A percentile compares a stretch with the other conserved stretches of the same genome.
Evolutionary conservation across 108 stramenopile species (phyloP).

Genomic region (Cylindrotheca closterium): DNA sequence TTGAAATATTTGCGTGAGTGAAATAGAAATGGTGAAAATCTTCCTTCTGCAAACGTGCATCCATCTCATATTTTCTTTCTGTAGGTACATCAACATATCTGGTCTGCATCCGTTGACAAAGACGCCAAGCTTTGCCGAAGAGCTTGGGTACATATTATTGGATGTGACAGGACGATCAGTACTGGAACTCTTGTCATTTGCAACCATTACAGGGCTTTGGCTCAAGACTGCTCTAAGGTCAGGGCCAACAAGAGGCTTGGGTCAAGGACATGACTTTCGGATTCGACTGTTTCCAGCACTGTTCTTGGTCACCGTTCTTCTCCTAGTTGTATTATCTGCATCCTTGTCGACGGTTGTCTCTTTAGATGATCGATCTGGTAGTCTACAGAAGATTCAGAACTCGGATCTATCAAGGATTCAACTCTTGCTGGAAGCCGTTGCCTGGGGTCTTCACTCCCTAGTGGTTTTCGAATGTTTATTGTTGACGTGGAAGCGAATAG

Average conservation of each 20-base stretch:
- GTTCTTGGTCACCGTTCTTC: conserved; percentile 13
- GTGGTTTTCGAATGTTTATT: conserved; percentile 16
- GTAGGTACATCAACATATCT: conserved; percentile 16
- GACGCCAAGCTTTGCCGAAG: conserved; percentile 22
- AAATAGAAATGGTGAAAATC: neutral
- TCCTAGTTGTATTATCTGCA: conserved; percentile 17
- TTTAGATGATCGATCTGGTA: neutral
- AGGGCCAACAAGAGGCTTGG: conserved; percentile 10
- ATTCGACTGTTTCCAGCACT: conserved; percentile 10
- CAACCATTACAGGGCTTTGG: conserved; percentile 28
- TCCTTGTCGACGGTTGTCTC: conserved; percentile 13
- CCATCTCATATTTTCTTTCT: too few relatives aligned
- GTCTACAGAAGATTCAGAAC: conserved; percentile 4
- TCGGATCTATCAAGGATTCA: conserved; percentile 7
- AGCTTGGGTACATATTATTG: conserved; percentile 28
- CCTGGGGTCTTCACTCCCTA: conserved; percentile 22
- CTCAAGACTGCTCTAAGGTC: conserved; percentile 28
- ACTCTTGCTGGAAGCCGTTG: conserved; percentile 17
- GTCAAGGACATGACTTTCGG: neutral
- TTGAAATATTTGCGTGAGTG: neutral
- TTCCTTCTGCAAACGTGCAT: conserved; percentile 1
- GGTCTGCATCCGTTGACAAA: conserved; percentile 13
- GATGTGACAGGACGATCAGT: conserved; percentile 21
- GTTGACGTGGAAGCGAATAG: conserved; percentile 24
- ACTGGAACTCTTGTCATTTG: conserved; percentile 25